phyloP scores from a whole-genome alignment of 1,284 basidiomycete species.

The Rhodotorula sp. region DNA sequence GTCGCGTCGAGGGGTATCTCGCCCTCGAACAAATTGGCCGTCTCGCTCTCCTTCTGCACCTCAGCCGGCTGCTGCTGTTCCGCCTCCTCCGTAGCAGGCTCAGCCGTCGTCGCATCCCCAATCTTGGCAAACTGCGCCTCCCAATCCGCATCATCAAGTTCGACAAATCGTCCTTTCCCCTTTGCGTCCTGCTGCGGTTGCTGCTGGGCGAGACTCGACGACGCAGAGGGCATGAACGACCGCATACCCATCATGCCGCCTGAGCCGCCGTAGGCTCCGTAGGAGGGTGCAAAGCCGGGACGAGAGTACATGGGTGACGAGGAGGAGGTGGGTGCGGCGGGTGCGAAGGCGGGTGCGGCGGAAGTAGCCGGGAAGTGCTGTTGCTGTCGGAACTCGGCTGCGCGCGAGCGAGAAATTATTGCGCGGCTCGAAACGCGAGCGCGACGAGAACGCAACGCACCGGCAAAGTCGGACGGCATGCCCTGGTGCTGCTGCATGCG shows the following conservation, averaged over 20 bases:
- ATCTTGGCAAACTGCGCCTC: constrained; percentile 82
- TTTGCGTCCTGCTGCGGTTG: constrained; percentile 9
- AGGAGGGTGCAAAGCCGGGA: constrained; percentile 33
- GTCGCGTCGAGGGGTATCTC: constrained; percentile 49
- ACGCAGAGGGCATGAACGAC: not conserved
- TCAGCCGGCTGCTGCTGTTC: not conserved
- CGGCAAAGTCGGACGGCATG: constrained; percentile 25
- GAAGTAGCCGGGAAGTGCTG: constrained; percentile 3
- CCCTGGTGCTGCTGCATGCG: constrained; percentile 25
- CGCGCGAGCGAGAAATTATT: not conserved
- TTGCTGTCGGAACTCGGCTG: constrained; percentile 37
- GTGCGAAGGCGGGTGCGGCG: constrained; percentile 1
- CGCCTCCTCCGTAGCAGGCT: not conserved
- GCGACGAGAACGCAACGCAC: constrained; percentile 9
- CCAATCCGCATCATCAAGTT: constrained; percentile 56
- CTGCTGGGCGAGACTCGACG: not conserved
- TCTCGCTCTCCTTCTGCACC: constrained; percentile 49
- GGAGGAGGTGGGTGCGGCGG: not conserved
- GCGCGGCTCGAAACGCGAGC: no score
- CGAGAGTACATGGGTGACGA: constrained; percentile 9
- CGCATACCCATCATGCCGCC: constrained; percentile 2
- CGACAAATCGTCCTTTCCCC: constrained; percentile 44
- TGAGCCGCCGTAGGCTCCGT: constrained; percentile 28
- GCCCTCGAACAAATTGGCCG: constrained; percentile 49
- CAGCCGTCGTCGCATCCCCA: constrained; percentile 56